Percentiles rank a stretch among this genome's conserved stretches.
Evolutionary conservation across 140 eudicot species (phyloP).

Genomic region (Stevia rebaudiana): DNA sequence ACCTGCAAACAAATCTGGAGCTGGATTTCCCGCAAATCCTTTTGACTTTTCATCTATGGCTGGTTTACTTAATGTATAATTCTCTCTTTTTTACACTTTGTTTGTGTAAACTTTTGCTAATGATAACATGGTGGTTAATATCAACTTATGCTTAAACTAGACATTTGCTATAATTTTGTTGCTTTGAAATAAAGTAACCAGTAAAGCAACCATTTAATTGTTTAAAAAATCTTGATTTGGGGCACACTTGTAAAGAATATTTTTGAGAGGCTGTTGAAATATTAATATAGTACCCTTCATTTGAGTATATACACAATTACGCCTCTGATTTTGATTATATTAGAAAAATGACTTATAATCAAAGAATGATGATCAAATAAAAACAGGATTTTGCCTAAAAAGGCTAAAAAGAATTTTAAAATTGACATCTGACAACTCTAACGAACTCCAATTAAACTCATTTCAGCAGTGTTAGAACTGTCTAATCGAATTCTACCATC

Average conservation of each 20-base stretch:
- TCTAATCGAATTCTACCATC: too few species aligned
- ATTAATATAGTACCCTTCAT: not conserved
- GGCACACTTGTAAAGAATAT: not conserved
- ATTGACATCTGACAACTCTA: too few species aligned
- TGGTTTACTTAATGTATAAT: constrained; percentile 68
- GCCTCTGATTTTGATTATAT: not conserved
- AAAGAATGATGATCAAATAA: too few species aligned
- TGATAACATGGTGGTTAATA: not conserved
- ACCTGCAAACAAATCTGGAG: constrained; percentile 38
- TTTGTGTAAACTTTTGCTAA: not conserved
- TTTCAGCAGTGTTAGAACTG: too few species aligned
- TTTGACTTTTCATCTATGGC: constrained; percentile 91
- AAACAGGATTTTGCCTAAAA: too few species aligned
- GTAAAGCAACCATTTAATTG: not conserved
- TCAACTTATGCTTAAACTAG: not conserved
- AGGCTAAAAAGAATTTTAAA: too few species aligned
- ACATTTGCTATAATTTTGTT: not conserved
- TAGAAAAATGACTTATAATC: not conserved
- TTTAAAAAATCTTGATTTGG: not conserved
- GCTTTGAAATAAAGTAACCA: not conserved
- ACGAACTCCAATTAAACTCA: too few species aligned
- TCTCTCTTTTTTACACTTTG: not conserved
- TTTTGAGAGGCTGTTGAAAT: not conserved
- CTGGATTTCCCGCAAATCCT: constrained; percentile 59
- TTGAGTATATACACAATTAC: not conserved